Evolutionary conservation across 73 alveolate species (phyloP).

Genomic region (Diophrys sp.): DNA sequence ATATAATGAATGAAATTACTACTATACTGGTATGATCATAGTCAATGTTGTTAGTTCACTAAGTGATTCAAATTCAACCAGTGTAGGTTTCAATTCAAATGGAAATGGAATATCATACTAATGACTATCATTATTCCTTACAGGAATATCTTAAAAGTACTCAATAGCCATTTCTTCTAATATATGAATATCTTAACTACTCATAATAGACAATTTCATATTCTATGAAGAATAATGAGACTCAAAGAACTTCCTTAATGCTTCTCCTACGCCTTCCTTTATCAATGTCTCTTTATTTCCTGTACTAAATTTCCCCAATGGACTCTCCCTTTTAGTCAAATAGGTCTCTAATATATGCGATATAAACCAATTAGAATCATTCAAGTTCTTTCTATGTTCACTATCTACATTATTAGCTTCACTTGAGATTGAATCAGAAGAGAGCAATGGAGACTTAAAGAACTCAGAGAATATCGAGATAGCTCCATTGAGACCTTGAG

Average conservation of each 20-base stretch:
- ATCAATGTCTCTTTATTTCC: slow-evolving; percentile 64
- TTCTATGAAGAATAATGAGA: slow-evolving; percentile 32
- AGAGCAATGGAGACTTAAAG: slow-evolving; percentile 68
- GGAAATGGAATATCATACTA: background rate
- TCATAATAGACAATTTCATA: slow-evolving; percentile 31
- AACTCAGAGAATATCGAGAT: slow-evolving; percentile 75
- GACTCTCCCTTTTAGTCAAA: slow-evolving; percentile 48
- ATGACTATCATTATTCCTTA: background rate
- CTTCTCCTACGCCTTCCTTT: slow-evolving; percentile 80
- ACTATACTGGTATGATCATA: background rate
- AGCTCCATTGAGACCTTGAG: slow-evolving; percentile 58
- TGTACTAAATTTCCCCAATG: slow-evolving; percentile 47
- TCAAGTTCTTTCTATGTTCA: slow-evolving; percentile 51
- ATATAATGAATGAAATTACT: too few species aligned
- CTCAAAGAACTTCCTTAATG: slow-evolving; percentile 58
- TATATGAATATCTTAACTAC: background rate
- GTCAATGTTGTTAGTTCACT: background rate
- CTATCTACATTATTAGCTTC: slow-evolving; percentile 77
- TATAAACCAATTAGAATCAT: slow-evolving; percentile 60
- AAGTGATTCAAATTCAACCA: background rate
- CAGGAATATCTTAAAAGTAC: background rate
- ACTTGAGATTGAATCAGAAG: slow-evolving; percentile 65
- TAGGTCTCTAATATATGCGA: slow-evolving; percentile 1
- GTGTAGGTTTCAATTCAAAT: background rate
- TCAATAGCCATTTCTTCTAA: background rate